A percentile compares a stretch with the other conserved stretches of the same genome.
These are phyloP conservation scores for Nymphaea thermarum DNA, from an alignment of 164 flowering plant genomes.

Conservation along the genomic window DNA sequence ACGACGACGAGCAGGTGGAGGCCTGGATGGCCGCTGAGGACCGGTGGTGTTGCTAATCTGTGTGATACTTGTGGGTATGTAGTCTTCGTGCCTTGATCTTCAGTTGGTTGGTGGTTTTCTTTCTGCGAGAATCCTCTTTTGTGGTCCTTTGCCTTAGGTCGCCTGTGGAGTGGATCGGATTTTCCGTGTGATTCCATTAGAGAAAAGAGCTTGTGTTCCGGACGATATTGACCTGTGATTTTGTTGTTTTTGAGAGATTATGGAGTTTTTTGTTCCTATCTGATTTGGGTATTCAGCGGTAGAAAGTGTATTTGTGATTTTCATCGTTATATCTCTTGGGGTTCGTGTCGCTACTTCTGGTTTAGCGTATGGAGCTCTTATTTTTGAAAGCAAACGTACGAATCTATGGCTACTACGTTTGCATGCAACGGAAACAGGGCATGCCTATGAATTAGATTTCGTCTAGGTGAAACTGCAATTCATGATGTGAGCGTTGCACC, in stretches of 20 bases:
- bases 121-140: neutral
- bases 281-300: neutral
- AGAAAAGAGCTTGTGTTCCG: no score
- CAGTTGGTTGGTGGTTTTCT: slow-evolving; percentile 1
- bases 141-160: no score
- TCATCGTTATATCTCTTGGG: neutral
- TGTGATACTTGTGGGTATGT: slow-evolving; percentile 69
- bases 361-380: neutral
- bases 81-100: slow-evolving; percentile 2
- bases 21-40: slow-evolving; percentile 61
- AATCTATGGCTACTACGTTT: neutral
- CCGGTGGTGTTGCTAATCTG: slow-evolving; percentile 52
- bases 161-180: no score
- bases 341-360: neutral
- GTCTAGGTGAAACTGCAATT: no score
- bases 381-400: neutral
- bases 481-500: no score
- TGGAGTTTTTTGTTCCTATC: neutral
- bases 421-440: neutral
- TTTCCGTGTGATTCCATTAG: no score
- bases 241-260: neutral
- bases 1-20: slow-evolving; percentile 38
- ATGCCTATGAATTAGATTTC: neutral
- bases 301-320: neutral
- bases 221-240: neutral